phyloP scores from a whole-genome alignment of 306 rosid species.

The Vigna reflexopilosa region DNA sequence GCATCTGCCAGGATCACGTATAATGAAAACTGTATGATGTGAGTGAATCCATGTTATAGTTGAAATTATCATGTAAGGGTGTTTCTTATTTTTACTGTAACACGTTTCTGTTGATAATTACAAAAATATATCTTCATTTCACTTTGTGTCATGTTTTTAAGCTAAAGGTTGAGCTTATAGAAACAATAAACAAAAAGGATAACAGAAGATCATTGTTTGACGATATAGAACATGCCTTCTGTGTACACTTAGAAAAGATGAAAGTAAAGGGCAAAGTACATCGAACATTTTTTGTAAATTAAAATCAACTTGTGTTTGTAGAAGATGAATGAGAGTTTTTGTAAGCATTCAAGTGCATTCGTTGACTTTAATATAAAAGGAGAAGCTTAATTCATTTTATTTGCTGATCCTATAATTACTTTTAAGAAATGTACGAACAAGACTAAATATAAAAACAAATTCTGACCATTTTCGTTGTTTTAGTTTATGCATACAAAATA shows the following conservation, averaged over 20 bases:
- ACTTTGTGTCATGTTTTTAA: not conserved
- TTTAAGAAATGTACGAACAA: not conserved
- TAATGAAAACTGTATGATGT: not conserved
- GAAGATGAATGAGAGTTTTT: too few species aligned
- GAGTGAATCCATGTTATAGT: not conserved
- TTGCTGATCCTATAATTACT: not conserved
- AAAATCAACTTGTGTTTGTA: too few species aligned
- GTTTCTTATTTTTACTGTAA: not conserved
- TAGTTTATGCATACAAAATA: conserved; percentile 13
- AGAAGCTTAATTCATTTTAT: too few species aligned
- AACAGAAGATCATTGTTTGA: not conserved
- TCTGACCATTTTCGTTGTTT: not conserved
- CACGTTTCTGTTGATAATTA: not conserved
- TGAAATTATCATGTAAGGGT: not conserved
- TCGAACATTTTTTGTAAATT: too few species aligned
- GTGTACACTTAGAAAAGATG: too few species aligned
- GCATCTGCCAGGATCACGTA: not conserved
- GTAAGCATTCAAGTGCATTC: not conserved
- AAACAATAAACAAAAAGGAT: not conserved
- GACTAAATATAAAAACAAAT: not conserved
- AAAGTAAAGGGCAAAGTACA: too few species aligned
- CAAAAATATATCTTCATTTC: not conserved
- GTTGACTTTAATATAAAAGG: too few species aligned
- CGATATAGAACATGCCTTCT: not conserved
- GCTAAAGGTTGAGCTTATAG: not conserved